phyloP scores from a whole-genome alignment of 2,329 filamentous ascomycete genomes.

The Epicoccum nigrum region DNA sequence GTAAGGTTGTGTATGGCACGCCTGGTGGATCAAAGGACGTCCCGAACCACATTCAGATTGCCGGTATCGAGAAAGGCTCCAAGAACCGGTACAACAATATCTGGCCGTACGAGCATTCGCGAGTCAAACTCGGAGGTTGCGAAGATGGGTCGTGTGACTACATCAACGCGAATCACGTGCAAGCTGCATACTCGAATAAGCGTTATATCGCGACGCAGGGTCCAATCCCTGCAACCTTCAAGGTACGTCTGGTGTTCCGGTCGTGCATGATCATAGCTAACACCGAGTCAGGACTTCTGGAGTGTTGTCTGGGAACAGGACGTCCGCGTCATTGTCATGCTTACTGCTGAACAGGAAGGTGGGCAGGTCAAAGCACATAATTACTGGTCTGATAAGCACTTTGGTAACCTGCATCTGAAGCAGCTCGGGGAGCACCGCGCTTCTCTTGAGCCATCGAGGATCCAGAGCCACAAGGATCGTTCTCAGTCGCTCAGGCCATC shows the following conservation, averaged over 20 bases:
- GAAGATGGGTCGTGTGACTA: constrained; percentile 80
- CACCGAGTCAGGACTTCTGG: constrained; percentile 81
- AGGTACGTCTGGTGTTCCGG: constrained; percentile 61
- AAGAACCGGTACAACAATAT: constrained; percentile 99
- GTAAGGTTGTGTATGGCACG: constrained; percentile 63
- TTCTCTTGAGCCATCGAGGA: constrained; percentile 69
- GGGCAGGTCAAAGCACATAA: constrained; percentile 94
- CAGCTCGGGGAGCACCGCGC: constrained; percentile 81
- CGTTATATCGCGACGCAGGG: constrained; percentile 95
- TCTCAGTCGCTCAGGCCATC: constrained; percentile 34
- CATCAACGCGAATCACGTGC: constrained; percentile 89
- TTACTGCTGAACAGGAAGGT: constrained; percentile 92
- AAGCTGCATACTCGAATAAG: constrained; percentile 81
- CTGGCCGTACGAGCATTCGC: constrained; percentile 90
- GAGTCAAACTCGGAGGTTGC: constrained; percentile 78
- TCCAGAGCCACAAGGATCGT: constrained; percentile 52
- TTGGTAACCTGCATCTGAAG: constrained; percentile 77
- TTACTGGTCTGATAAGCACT: constrained; percentile 84
- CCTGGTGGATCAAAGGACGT: constrained; percentile 46
- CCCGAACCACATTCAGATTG: constrained; percentile 70
- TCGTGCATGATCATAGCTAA: constrained; percentile 19
- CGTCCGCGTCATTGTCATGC: constrained; percentile 91
- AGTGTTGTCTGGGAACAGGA: constrained; percentile 97
- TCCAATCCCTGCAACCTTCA: constrained; percentile 88
- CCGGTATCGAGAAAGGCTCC: constrained; percentile 88